These are phyloP conservation scores for Camellia granthamiana DNA, from an alignment of 148 eudicot species.

Conservation along the genomic window DNA sequence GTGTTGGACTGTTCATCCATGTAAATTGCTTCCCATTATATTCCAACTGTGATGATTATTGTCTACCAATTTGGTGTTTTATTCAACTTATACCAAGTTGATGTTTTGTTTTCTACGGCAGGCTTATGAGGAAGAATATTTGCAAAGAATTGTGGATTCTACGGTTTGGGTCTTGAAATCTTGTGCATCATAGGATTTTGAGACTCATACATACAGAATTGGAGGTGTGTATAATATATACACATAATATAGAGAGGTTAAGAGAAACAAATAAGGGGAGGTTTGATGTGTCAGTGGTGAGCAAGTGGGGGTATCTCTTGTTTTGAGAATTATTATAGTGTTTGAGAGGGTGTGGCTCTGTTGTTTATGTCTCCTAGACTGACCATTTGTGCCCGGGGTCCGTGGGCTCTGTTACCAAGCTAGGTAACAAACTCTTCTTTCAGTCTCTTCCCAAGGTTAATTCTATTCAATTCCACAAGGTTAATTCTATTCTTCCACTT, in stretches of 20 bases:
- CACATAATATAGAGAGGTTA: not conserved
- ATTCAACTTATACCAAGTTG: constrained; percentile 19
- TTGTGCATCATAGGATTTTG: constrained; percentile 10
- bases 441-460: constrained; percentile 24
- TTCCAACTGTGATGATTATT: constrained; percentile 37
- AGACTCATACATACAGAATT: not conserved
- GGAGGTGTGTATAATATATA: not conserved
- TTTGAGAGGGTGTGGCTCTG: constrained; percentile 27
- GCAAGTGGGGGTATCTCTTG: constrained; percentile 39
- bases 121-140: constrained; percentile 28
- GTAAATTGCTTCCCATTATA: constrained; percentile 21
- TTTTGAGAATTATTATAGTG: constrained; percentile 19
- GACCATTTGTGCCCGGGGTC: constrained; percentile 40
- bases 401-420: constrained; percentile 56
- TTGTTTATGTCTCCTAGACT: constrained; percentile 34
- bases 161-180: constrained; percentile 21
- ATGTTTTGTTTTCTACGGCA: constrained; percentile 38
- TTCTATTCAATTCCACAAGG: too few relatives aligned
- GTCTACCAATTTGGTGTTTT: constrained; percentile 35
- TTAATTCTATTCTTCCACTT: too few relatives aligned
- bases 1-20: constrained; percentile 19
- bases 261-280: constrained; percentile 21
- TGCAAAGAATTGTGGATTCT: constrained; percentile 33
- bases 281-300: constrained; percentile 40
- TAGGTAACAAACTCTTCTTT: constrained; percentile 42